A percentile compares a stretch with the other conserved stretches of the same genome.
phyloP scores from a whole-genome alignment of 192 early-diverging fungal genomes.

The Linnemannia zychae region DNA sequence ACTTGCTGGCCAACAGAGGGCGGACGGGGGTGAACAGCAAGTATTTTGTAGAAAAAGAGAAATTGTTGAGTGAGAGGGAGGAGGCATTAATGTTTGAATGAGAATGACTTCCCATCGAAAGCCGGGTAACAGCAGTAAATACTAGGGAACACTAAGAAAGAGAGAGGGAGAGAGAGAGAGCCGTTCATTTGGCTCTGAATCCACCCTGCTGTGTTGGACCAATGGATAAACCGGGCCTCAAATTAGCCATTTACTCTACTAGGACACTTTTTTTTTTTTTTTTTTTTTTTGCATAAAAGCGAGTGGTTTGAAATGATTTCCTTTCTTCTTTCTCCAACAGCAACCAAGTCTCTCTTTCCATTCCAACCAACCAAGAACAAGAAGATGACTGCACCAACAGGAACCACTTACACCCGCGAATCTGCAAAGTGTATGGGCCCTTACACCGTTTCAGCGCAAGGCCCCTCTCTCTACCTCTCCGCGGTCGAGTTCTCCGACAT shows the following conservation, averaged over 20 bases:
- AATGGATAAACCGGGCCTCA: neutral
- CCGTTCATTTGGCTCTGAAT: neutral
- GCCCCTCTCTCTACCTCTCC: conserved; percentile 22
- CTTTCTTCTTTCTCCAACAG: neutral
- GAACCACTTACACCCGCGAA: conserved; percentile 9
- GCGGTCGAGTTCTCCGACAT: conserved; percentile 40
- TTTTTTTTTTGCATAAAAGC: neutral
- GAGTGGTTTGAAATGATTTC: neutral
- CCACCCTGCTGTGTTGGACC: neutral
- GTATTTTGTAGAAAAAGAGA: neutral
- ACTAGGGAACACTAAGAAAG: neutral
- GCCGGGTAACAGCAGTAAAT: neutral
- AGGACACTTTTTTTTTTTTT: neutral
- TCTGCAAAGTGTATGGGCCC: conserved; percentile 30
- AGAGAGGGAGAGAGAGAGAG: neutral
- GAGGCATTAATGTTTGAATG: neutral
- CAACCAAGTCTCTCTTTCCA: neutral
- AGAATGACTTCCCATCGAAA: neutral
- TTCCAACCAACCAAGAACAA: neutral
- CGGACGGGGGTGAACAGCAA: too few relatives aligned
- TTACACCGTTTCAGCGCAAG: conserved; percentile 14
- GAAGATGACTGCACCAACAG: conserved; percentile 4
- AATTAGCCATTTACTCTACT: neutral
- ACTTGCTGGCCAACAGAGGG: too few relatives aligned
- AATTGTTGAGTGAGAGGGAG: neutral